phyloP scores from a whole-genome alignment of 2,329 filamentous ascomycete species.

The Cadophora sp. region DNA sequence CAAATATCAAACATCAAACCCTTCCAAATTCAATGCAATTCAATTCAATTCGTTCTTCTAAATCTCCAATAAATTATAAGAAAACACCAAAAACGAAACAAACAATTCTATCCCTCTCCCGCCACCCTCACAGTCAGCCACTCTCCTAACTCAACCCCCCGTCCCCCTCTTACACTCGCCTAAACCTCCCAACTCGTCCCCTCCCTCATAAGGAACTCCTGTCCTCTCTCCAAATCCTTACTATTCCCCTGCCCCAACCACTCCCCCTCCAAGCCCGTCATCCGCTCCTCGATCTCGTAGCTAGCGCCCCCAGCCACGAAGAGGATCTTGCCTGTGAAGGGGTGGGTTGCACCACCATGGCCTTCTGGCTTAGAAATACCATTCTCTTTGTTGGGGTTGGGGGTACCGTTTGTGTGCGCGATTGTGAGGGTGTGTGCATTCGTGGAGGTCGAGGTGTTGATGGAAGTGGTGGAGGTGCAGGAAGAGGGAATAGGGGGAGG shows the following conservation, averaged over 20 bases:
- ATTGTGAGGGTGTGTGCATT: too few species aligned
- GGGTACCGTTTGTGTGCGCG: too few species aligned
- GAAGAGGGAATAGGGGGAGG: not conserved
- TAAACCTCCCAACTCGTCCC: constrained; percentile 27
- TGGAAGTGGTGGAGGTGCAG: not conserved
- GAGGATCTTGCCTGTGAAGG: constrained; percentile 30
- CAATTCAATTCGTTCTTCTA: too few species aligned
- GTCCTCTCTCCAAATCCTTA: constrained; percentile 25
- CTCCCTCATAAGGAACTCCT: constrained; percentile 30
- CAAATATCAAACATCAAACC: too few species aligned
- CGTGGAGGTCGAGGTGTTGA: not conserved
- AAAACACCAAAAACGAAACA: too few species aligned
- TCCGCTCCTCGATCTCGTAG: constrained; percentile 32
- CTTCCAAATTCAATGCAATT: too few species aligned
- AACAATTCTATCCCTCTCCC: too few species aligned
- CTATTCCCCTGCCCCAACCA: constrained; percentile 31
- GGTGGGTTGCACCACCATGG: constrained; percentile 19
- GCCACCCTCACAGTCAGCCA: constrained; percentile 8
- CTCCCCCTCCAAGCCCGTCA: constrained; percentile 26
- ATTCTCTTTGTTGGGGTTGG: too few species aligned
- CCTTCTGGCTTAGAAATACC: too few species aligned
- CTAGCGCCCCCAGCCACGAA: constrained; percentile 28
- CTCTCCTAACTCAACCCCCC: not conserved
- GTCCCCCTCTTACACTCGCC: not conserved
- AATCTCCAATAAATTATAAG: too few species aligned